Evolutionary conservation across 2,329 filamentous ascomycete species (phyloP).

Genomic region (Penicillium sp.): DNA sequence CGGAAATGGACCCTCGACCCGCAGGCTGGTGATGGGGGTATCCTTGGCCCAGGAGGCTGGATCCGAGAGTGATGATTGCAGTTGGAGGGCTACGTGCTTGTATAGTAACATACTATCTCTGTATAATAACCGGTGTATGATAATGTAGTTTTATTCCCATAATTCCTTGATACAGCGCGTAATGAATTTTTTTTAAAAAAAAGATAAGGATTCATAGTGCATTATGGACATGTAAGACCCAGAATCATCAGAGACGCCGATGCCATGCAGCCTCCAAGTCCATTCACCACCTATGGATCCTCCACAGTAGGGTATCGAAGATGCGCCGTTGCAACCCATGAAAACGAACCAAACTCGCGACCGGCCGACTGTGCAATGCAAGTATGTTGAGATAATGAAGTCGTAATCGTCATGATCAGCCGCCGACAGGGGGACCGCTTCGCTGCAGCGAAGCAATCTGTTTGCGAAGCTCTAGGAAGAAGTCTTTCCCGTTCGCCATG

Average conservation of each 20-base stretch:
- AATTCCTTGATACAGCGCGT: not conserved
- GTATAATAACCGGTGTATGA: not conserved
- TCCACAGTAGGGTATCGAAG: conserved; percentile 23
- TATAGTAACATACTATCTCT: conserved; percentile 19
- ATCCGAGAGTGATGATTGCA: conserved; percentile 28
- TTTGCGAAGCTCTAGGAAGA: conserved; percentile 43
- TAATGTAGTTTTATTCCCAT: not conserved
- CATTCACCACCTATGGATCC: conserved; percentile 18
- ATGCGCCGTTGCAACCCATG: conserved; percentile 22
- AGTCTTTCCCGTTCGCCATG: conserved; percentile 44
- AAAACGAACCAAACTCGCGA: conserved; percentile 15
- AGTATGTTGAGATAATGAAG: conserved; percentile 11
- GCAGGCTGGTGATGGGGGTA: conserved; percentile 52
- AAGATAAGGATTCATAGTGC: not conserved
- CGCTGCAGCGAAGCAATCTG: conserved; percentile 38
- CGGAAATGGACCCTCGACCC: conserved; percentile 68
- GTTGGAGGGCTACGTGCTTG: conserved; percentile 6
- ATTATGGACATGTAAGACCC: conserved; percentile 10
- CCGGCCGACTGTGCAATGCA: conserved; percentile 16
- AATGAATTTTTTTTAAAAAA: not conserved
- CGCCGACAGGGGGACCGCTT: conserved; percentile 28
- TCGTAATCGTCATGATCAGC: conserved; percentile 20
- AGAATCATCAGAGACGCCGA: conserved; percentile 18
- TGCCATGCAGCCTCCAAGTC: conserved; percentile 17
- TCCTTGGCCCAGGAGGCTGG: conserved; percentile 56